Percentiles rank a stretch among this genome's conserved stretches.
Conservation (phyloP, 2,329 filamentous ascomycete genomes). For the Colletotrichum endophyticum region DNA sequence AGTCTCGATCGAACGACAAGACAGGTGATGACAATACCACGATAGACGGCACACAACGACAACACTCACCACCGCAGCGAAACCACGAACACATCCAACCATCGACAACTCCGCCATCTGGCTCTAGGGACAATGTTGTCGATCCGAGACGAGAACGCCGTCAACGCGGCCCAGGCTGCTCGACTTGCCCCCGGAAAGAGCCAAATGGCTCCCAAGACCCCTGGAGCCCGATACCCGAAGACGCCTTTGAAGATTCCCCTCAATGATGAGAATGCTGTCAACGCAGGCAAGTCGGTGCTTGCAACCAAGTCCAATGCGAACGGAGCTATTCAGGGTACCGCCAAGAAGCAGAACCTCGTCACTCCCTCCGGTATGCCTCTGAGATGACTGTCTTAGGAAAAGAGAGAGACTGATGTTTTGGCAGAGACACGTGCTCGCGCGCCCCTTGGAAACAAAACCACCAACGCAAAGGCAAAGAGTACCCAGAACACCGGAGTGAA, state of each 20-base stretch:
- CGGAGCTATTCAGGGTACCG: slow-evolving; percentile 29
- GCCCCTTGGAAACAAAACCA: slow-evolving; percentile 91
- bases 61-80: background rate
- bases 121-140: slow-evolving; percentile 16
- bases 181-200: slow-evolving; percentile 22
- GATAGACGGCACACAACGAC: background rate
- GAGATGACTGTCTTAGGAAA: slow-evolving; percentile 7
- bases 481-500: slow-evolving; percentile 72
- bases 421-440: slow-evolving; percentile 73
- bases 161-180: slow-evolving; percentile 23
- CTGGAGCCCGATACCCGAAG: slow-evolving; percentile 76
- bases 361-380: slow-evolving; percentile 21
- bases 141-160: slow-evolving; percentile 22
- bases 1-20: background rate
- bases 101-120: background rate
- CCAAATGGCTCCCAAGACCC: slow-evolving; percentile 74
- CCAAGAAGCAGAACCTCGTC: slow-evolving; percentile 21
- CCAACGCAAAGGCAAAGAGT: slow-evolving; percentile 82
- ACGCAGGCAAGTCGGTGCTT: slow-evolving; percentile 62
- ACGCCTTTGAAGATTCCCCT: slow-evolving; percentile 79
- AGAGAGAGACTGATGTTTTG: background rate
- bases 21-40: background rate
- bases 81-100: background rate
- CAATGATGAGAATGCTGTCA: slow-evolving; percentile 83
- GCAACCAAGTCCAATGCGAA: slow-evolving; percentile 59